A percentile compares a stretch with the other conserved stretches of the same genome.
Conservation (phyloP, 306 rosid genomes). For the Datisca glomerata region DNA sequence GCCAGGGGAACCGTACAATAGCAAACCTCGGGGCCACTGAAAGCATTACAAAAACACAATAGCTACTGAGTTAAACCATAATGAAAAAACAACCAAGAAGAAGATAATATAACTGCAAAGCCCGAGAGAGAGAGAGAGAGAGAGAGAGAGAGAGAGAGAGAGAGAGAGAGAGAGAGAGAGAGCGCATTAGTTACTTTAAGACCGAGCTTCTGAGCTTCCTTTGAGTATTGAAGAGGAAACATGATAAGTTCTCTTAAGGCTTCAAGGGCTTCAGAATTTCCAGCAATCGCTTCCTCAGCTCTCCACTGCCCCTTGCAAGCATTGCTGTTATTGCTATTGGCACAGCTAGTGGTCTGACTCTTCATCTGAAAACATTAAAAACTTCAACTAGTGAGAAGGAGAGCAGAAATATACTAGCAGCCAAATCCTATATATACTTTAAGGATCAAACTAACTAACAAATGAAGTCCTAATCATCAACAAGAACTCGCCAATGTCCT, state of each 20-base stretch:
- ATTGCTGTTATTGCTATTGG: conserved; percentile 5
- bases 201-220: conserved; percentile 48
- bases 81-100: neutral
- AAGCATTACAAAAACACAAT: conserved; percentile 14
- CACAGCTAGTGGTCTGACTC: too few relatives aligned
- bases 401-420: too few relatives aligned
- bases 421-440: too few relatives aligned
- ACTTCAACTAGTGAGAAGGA: too few relatives aligned
- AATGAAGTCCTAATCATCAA: too few relatives aligned
- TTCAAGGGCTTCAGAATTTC: conserved; percentile 55
- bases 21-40: conserved; percentile 85
- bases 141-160: neutral
- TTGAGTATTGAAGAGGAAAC: conserved; percentile 46
- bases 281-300: conserved; percentile 73
- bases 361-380: too few relatives aligned
- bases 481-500: too few relatives aligned
- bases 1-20: conserved; percentile 86
- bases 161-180: neutral
- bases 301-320: conserved; percentile 21
- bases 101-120: neutral
- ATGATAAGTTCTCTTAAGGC: conserved; percentile 67
- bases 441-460: too few relatives aligned
- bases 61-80: conserved; percentile 7
- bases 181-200: conserved; percentile 32
- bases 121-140: neutral